phyloP scores from a whole-genome alignment of 1,284 basidiomycete species.

The Fomitopsis schrenkii region DNA sequence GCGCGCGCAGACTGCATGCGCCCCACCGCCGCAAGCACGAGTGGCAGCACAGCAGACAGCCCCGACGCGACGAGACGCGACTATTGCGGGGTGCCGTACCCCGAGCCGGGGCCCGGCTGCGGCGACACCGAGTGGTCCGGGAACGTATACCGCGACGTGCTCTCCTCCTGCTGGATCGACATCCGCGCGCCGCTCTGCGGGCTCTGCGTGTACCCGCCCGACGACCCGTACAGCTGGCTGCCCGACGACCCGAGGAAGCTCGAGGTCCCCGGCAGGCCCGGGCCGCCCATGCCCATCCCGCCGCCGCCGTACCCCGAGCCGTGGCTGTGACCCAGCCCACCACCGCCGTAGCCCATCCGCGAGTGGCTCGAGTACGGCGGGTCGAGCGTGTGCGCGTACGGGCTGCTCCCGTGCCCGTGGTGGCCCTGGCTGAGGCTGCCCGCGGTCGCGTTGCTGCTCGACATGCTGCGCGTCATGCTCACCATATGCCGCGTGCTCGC shows the following conservation, averaged over 20 bases:
- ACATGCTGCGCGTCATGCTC: slow-evolving; percentile 25
- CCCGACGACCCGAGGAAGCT: slow-evolving; percentile 18
- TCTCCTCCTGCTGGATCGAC: slow-evolving; percentile 21
- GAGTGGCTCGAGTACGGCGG: slow-evolving; percentile 15
- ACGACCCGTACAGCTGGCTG: slow-evolving; percentile 17
- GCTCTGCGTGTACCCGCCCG: slow-evolving; percentile 18
- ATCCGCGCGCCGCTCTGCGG: slow-evolving; percentile 18
- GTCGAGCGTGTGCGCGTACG: slow-evolving; percentile 21
- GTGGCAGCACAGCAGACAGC: neutral
- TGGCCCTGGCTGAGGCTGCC: slow-evolving; percentile 19
- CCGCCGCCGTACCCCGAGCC: slow-evolving; percentile 14
- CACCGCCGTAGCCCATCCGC: slow-evolving; percentile 20
- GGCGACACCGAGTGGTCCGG: slow-evolving; percentile 29
- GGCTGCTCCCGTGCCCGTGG: slow-evolving; percentile 21
- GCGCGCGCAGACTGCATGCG: neutral
- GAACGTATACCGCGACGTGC: slow-evolving; percentile 24
- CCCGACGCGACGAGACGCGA: neutral
- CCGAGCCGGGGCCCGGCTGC: slow-evolving; percentile 29
- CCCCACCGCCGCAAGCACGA: neutral
- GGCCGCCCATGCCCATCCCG: slow-evolving; percentile 14
- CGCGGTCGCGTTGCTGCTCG: slow-evolving; percentile 22
- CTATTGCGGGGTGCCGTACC: slow-evolving; percentile 32
- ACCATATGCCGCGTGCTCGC: slow-evolving; percentile 27
- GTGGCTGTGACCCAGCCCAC: slow-evolving; percentile 16
- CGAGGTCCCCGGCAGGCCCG: neutral